Percentiles rank a stretch among this genome's conserved stretches.
Conservation (phyloP, 2,329 filamentous ascomycete genomes). For the Aspergillus luchuensis region DNA sequence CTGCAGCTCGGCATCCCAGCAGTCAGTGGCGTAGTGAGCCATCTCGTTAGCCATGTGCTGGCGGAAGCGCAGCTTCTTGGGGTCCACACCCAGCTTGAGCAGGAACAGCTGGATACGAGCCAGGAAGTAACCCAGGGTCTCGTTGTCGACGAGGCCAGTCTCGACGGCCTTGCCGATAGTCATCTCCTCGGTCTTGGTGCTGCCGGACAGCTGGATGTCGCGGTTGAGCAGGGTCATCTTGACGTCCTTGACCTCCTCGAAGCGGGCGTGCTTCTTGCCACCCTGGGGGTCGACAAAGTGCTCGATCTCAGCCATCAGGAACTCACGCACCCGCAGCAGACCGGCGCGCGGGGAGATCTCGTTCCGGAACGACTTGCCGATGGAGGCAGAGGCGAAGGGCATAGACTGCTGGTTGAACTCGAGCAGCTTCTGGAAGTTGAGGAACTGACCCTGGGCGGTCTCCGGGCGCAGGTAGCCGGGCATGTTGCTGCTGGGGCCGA, state of each 20-base stretch:
- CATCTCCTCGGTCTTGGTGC: constrained; percentile 72
- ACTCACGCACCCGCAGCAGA: constrained; percentile 91
- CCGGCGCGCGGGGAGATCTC: constrained; percentile 94
- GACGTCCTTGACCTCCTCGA: constrained; percentile 79
- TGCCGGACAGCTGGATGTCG: constrained; percentile 80
- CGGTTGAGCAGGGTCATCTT: constrained; percentile 84
- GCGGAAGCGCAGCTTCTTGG: constrained; percentile 87
- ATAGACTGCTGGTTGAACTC: constrained; percentile 95
- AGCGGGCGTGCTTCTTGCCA: constrained; percentile 91
- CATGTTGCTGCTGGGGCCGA: constrained; percentile 86
- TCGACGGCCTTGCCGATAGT: constrained; percentile 84
- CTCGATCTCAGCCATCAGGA: constrained; percentile 98
- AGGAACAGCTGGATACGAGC: constrained; percentile 92
- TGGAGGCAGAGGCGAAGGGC: constrained; percentile 95
- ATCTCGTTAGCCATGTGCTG: constrained; percentile 93
- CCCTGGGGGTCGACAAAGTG: constrained; percentile 94
- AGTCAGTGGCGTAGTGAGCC: constrained; percentile 95
- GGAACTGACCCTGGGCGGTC: constrained; percentile 96
- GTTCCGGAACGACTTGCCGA: constrained; percentile 97
- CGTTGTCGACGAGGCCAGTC: constrained; percentile 84
- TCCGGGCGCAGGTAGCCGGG: constrained; percentile 87
- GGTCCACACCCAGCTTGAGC: constrained; percentile 81
- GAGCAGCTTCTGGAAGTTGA: constrained; percentile 94
- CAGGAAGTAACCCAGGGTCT: constrained; percentile 97
- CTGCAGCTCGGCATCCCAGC: constrained; percentile 93